Conservation (phyloP, 2,329 filamentous ascomycete species). For the Xylariaceae sp. region DNA sequence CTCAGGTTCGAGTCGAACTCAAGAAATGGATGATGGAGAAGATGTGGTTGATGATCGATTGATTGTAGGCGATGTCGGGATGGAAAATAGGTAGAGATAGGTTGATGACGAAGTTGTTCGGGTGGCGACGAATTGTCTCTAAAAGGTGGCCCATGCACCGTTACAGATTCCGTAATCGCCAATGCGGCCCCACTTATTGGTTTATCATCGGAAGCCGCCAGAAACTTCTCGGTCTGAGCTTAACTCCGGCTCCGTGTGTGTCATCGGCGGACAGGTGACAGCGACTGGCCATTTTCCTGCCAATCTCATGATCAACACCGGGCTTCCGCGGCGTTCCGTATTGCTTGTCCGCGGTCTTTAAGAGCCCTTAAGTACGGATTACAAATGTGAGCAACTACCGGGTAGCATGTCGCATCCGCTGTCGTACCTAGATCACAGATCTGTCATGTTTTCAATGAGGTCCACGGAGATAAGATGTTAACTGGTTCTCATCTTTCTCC, state of each 20-base stretch:
- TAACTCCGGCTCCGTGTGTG: not conserved
- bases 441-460: not conserved
- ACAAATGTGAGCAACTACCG: no score
- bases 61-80: not conserved
- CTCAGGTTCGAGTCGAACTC: not conserved
- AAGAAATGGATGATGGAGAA: conserved; percentile 4
- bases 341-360: not conserved
- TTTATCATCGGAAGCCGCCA: not conserved
- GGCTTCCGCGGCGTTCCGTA: not conserved
- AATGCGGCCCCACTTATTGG: not conserved
- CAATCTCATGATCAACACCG: no score
- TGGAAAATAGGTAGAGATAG: not conserved
- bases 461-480: not conserved
- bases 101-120: not conserved
- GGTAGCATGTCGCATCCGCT: no score
- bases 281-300: no score
- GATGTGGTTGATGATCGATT: not conserved
- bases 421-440: no score
- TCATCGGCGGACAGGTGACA: not conserved
- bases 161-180: not conserved
- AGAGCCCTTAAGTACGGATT: no score
- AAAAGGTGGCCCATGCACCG: not conserved
- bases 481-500: not conserved
- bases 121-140: not conserved
- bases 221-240: not conserved